Base-by-base conservation (phyloP, 805 yeast species). In the Schwanniomyces vanrijiae region DNA sequence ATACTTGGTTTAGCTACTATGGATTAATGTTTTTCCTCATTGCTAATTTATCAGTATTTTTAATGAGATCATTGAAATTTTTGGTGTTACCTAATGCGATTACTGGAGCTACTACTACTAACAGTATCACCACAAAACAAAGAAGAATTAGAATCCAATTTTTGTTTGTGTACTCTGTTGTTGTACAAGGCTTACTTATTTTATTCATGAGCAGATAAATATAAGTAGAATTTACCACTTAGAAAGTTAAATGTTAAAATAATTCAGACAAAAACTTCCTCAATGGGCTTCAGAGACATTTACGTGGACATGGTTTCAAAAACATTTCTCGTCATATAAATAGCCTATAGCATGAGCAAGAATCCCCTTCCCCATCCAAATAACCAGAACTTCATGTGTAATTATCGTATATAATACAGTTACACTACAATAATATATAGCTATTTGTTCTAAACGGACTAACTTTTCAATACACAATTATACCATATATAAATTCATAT, bases 101-200 rank as follows among this genome's bases (percentile, higher is more conserved):
- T 34, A 62, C 61, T 11, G 63, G 66, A 19, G 64, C 66, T 25
- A 72, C 74, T 46, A 70, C 81, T 11, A 68, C 77, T n/a, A 81
- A 80, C 44, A 81, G 80, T 35, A 77, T 88, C 45, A 80, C 86
- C 47, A 77, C 82, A 37, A 81, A 81, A 21, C 86, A 86, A 49
- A 80, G 90, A 52, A 85, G 88, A 64, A 80, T 87, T 50, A 81
- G 97, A 55, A 86, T 94, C 49, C 96, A 92, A 59, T 92, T 88
- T 62, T 71, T 92, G 53, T 90, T 92, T 58, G 74, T 86, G 37
- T 92, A 92, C 65, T 84, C 96, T 7, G 89, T 90, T 58, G 75
- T 88, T 13, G 76, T 90, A 59, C 98, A 92, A 71, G 79, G 87
- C 19, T 59, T 82, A 16, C 71, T 89, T 45, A 82, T 90, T 71